A percentile compares a stretch with the other conserved stretches of the same genome.
phyloP scores from a whole-genome alignment of 495 filamentous ascomycete genomes.

The Rostrohypoxylon terebratum region DNA sequence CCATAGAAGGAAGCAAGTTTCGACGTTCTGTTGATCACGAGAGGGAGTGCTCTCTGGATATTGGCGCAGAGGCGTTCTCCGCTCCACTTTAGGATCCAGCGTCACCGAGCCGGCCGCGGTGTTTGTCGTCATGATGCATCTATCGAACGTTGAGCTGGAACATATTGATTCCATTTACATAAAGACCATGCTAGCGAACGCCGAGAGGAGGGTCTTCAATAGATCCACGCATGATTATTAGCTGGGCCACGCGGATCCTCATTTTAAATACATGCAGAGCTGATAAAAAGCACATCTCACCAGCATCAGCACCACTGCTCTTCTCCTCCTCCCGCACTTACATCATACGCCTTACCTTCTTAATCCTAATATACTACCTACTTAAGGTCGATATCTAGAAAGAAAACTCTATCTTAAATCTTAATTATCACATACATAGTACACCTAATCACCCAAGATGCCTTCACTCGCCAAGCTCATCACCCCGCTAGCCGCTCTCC shows the following conservation, averaged over 20 bases:
- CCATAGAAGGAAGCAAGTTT: not conserved
- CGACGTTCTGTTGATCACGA: not conserved
- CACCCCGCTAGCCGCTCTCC: not conserved
- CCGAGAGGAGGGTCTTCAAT: constrained; percentile 5
- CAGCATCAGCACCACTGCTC: not conserved
- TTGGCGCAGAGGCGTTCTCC: not conserved
- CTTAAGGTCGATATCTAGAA: not conserved
- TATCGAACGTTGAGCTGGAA: not conserved
- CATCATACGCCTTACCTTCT: not conserved
- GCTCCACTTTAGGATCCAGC: not conserved
- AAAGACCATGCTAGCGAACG: not conserved
- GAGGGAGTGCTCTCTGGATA: not conserved
- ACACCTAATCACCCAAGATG: constrained; percentile 16
- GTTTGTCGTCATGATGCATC: constrained; percentile 10
- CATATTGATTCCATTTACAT: constrained; percentile 1
- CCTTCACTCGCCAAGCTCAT: constrained; percentile 21
- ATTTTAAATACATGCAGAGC: constrained; percentile 2
- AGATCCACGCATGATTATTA: constrained; percentile 1
- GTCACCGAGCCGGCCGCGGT: not conserved
- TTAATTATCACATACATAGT: not conserved
- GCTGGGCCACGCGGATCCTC: not conserved
- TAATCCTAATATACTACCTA: not conserved
- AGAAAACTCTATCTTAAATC: not conserved
- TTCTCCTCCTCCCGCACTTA: not conserved
- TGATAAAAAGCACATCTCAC: constrained; percentile 10